A percentile compares a stretch with the other conserved stretches of the same genome.
Conservation (phyloP, 129 eudicot genomes). For the Apium graveolens region DNA sequence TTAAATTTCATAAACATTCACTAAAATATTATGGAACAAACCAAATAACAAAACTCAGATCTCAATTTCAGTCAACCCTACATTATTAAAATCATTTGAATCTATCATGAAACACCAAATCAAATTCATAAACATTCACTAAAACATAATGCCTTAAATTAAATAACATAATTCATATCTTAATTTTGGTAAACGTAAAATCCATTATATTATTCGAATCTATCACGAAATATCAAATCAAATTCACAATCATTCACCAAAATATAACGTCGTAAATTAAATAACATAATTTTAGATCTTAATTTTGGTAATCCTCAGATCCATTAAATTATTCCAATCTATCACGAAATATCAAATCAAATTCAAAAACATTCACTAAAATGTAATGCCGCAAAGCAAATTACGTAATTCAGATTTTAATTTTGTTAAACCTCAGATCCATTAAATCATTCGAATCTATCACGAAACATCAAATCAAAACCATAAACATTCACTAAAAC, state of each 20-base stretch:
- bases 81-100: too few species aligned
- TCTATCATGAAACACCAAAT: not conserved
- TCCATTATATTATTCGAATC: not conserved
- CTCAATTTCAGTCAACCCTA: too few species aligned
- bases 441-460: not conserved
- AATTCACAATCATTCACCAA: not conserved
- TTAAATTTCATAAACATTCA: too few species aligned
- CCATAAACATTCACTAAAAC: not conserved
- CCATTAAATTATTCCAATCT: not conserved
- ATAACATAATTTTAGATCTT: not conserved
- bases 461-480: not conserved
- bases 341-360: not conserved
- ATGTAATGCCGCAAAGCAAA: not conserved
- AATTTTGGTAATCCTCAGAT: too few species aligned
- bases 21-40: too few species aligned
- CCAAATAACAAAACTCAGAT: too few species aligned
- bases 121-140: not conserved
- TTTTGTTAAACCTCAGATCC: not conserved
- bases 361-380: too few species aligned
- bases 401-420: not conserved
- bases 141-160: not conserved
- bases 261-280: not conserved
- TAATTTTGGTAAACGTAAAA: not conserved
- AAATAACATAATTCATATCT: not conserved
- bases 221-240: not conserved